Evolutionary conservation across 495 filamentous ascomycete species (phyloP), one percentile per base, ranked within the genome.

Genomic region (Penicillium atrosanguineum): DNA sequence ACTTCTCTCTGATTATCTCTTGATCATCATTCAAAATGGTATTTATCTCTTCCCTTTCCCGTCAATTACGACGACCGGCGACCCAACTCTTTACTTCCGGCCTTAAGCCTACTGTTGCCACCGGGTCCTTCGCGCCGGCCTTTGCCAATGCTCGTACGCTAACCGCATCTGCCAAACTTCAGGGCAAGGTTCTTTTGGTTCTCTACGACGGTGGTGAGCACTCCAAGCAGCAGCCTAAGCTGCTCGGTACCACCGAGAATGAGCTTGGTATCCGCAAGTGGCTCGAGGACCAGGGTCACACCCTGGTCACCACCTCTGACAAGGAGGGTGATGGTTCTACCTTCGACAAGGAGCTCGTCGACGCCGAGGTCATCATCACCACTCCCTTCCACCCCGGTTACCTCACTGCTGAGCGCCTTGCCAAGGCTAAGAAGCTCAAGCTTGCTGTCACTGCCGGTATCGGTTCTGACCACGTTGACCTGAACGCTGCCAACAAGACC

Each of bases 371-470:
- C 70, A 97, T 98, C 82, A 97, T 98, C 77, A 98, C 94, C 60
- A 98, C 94, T 46, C 94, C 93, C 70, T 98, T 98, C 87, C 94
- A 98, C 79, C 94, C 94, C 44, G 94, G 92, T 56, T 98, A 98
- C 82, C 87, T 98, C 43, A 97, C 89, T 46, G 90, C 90, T 40
- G 94, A 97, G 73, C 92, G 94, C 65, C 85, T 98, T 55, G 90
- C 90, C 59, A 95, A 94, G 79, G 94, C 94, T 56, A 97, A 97
- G 88, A 97, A 98, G 36, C 88, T 98, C 64, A 98, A 97, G 83
- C 79, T 95, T 50, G 93, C 93, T 63, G 73, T 98, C 73, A 98
- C 94, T 39, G 94, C 94, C 57, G 94, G 94, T 79, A 95, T 98
- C 69, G 94, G 94, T 51, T 97, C 93, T 39, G 94, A 98, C 76